Conservation (phyloP, 371 early-diverging fungal genomes). For the Rhizomucor pusillus region DNA sequence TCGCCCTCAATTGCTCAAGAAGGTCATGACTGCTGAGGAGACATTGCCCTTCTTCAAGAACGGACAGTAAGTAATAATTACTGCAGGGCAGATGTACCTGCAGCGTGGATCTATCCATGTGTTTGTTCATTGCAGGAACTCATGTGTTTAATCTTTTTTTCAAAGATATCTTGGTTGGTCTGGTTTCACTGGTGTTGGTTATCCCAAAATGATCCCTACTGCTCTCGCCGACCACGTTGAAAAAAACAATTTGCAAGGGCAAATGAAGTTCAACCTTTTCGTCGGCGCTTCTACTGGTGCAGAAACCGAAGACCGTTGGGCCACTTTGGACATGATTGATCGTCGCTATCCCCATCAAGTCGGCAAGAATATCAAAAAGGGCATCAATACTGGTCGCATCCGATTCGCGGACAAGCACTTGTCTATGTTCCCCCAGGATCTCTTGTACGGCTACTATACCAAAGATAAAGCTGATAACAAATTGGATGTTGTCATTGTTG, state of each 20-base stretch:
- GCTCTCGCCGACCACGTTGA: slow-evolving; percentile 54
- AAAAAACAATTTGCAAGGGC: slow-evolving; percentile 49
- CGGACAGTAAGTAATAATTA: slow-evolving; percentile 44
- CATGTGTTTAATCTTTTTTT: neutral
- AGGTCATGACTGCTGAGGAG: slow-evolving; percentile 47
- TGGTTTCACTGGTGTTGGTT: slow-evolving; percentile 54
- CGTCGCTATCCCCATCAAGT: slow-evolving; percentile 59
- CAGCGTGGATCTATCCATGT: too few species aligned
- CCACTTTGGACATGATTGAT: slow-evolving; percentile 49
- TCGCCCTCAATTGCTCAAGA: slow-evolving; percentile 44
- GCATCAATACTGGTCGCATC: slow-evolving; percentile 51
- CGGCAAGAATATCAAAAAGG: slow-evolving; percentile 52
- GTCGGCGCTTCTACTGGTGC: slow-evolving; percentile 53
- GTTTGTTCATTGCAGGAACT: neutral
- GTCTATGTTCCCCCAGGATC: slow-evolving; percentile 55
- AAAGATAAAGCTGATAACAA: slow-evolving; percentile 46
- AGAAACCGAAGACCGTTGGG: slow-evolving; percentile 51
- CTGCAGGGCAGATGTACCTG: neutral
- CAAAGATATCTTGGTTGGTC: slow-evolving; percentile 53
- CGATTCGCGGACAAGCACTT: slow-evolving; percentile 60
- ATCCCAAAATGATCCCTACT: slow-evolving; percentile 51
- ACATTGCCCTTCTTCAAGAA: slow-evolving; percentile 45
- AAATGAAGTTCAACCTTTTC: slow-evolving; percentile 53
- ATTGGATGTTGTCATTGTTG: slow-evolving; percentile 50
- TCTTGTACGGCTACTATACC: slow-evolving; percentile 48